A percentile compares a stretch with the other conserved stretches of the same genome.
phyloP scores from a whole-genome alignment of 2,329 filamentous ascomycete genomes.

The Zasmidium citrigriseum region DNA sequence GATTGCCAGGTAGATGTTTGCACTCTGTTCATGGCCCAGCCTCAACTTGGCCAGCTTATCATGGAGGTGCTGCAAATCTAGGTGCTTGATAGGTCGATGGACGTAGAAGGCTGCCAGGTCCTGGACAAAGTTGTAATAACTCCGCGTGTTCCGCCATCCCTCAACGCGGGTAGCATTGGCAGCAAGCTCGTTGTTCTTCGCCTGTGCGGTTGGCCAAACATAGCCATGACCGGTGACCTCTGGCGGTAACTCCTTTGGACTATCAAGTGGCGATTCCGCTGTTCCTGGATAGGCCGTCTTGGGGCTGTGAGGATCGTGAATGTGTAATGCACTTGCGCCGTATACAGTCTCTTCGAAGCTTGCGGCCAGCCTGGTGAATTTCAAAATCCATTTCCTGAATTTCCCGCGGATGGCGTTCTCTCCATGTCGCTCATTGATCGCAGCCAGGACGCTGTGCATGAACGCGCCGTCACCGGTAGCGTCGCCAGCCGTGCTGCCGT shows the following conservation, averaged over 20 bases:
- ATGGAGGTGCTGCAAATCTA: conserved; percentile 89
- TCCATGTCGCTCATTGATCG: conserved; percentile 82
- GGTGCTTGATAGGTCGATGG: conserved; percentile 65
- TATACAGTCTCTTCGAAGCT: conserved; percentile 96
- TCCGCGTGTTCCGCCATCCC: conserved; percentile 93
- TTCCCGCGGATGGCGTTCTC: conserved; percentile 88
- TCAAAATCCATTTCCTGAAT: conserved; percentile 92
- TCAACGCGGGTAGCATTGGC: conserved; percentile 92
- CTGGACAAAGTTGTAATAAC: conserved; percentile 87
- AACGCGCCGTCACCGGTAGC: conserved; percentile 85
- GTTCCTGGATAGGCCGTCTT: conserved; percentile 13
- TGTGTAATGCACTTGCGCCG: conserved; percentile 84
- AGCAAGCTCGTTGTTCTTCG: conserved; percentile 81
- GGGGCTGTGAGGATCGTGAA: conserved; percentile 49
- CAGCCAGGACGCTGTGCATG: conserved; percentile 81
- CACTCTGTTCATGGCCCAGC: conserved; percentile 72
- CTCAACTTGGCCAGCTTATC: conserved; percentile 84
- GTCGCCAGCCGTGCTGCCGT: conserved; percentile 52
- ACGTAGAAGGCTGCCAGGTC: conserved; percentile 38
- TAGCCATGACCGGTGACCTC: conserved; percentile 74
- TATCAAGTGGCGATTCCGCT: conserved; percentile 16
- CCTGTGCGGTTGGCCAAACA: conserved; percentile 84
- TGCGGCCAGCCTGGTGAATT: conserved; percentile 88
- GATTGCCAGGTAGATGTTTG: conserved; percentile 82
- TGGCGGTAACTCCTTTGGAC: conserved; percentile 22